A percentile compares a stretch with the other conserved stretches of the same genome.
Evolutionary conservation across 2,329 filamentous ascomycete species (phyloP).

Genomic region (Aplosporella prunicola): DNA sequence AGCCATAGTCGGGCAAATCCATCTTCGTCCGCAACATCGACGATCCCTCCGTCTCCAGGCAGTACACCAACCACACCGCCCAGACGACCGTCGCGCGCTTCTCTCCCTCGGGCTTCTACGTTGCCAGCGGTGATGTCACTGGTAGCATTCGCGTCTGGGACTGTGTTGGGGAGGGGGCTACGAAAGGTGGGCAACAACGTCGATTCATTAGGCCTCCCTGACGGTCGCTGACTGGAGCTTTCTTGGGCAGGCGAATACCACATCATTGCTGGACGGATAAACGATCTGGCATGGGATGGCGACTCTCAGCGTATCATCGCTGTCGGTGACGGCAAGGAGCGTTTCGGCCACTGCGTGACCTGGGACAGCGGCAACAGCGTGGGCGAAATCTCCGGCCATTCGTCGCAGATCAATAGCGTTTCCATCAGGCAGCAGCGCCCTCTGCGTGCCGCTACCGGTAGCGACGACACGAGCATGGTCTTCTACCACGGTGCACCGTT

Average conservation of each 20-base stretch:
- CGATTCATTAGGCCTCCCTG: not conserved
- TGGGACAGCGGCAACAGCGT: slow-evolving; percentile 87
- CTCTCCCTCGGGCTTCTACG: slow-evolving; percentile 86
- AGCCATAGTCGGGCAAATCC: slow-evolving; percentile 78
- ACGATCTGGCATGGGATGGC: slow-evolving; percentile 95
- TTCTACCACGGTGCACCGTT: slow-evolving; percentile 93
- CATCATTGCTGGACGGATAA: slow-evolving; percentile 90
- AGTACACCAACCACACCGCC: slow-evolving; percentile 86
- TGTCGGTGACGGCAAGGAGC: slow-evolving; percentile 87
- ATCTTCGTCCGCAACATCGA: slow-evolving; percentile 95
- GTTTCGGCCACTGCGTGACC: slow-evolving; percentile 92
- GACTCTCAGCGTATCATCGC: slow-evolving; percentile 95
- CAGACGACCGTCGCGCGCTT: slow-evolving; percentile 89
- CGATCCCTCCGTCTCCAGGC: slow-evolving; percentile 69
- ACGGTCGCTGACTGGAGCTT: not conserved
- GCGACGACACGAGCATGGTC: slow-evolving; percentile 80
- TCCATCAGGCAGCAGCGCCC: slow-evolving; percentile 83
- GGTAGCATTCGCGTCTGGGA: slow-evolving; percentile 91
- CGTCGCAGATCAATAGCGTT: slow-evolving; percentile 81
- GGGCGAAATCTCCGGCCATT: slow-evolving; percentile 88
- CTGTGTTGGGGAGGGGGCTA: slow-evolving; percentile 71
- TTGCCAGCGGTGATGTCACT: slow-evolving; percentile 81
- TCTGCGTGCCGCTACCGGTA: slow-evolving; percentile 82
- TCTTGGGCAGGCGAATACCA: slow-evolving; percentile 64
- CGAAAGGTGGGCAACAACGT: slow-evolving; percentile 49